Evolutionary conservation across 306 rosid species (phyloP), one percentile per base, ranked within the genome.

Genomic region (Geum urbanum): DNA sequence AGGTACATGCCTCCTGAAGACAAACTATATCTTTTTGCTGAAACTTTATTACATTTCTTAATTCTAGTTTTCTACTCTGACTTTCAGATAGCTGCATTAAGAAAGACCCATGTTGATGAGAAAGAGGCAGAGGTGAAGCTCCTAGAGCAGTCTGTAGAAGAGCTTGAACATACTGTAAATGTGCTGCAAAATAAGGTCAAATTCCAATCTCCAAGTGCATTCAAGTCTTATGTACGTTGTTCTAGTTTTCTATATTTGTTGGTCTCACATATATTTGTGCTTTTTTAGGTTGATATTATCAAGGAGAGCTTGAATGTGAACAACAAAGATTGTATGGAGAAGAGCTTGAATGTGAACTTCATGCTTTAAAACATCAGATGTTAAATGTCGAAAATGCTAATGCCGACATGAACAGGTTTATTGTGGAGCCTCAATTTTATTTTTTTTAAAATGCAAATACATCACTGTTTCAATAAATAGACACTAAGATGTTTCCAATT

Each of bases 271-370:
- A 18, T 53, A 59, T 76, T 72, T 35, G 22, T 41, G 22, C 68
- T 53, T 79, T 55, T 66, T 72, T 82, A 94, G 98, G 97, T 87
- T 81, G 89, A 86, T 73, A 85, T 94, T 74, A 74, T 90, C 37
- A 90, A 85, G 79, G 94, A 66, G 77, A 92, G 67, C 87, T 88
- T 44, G 98, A 88, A 76, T 72, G 78, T 81, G 98, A 94, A 81
- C 88, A 88, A 49, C 97, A 90, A 62, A 79, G 84, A 69, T 78
- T 92, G 79, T 85, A 84, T 80, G 83, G 96, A 83, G 98, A 90
- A 84, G 98, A 92, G 67, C 87, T 88, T 44, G 98, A 88, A 78
- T 74, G 80, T 81, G 98, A 92, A 83, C 87, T 94, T 78, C 85
- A 83, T 41, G 64, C 86, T 19, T 67, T 90, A 73, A 87, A 84